phyloP scores from a whole-genome alignment of 2,329 filamentous ascomycete species.

The Xylariaceae sp. region DNA sequence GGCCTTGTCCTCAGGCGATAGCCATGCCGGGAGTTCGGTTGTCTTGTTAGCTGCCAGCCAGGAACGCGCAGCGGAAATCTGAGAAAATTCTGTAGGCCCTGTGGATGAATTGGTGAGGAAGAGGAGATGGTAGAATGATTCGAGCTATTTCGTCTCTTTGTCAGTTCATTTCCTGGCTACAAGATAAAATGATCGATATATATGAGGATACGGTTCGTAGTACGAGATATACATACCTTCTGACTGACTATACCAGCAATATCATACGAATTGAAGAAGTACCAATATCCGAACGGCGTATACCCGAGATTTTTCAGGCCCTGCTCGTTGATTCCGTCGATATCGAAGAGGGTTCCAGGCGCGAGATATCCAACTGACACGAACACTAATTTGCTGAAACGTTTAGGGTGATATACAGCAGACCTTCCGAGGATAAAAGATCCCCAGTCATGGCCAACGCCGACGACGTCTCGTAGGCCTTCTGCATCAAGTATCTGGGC shows the following conservation, averaged over 20 bases:
- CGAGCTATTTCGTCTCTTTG: background rate
- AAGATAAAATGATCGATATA: too few species aligned
- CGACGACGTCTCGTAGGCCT: background rate
- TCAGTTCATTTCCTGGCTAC: background rate
- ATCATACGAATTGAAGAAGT: conserved; percentile 9
- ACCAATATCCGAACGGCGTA: conserved; percentile 12
- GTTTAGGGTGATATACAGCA: background rate
- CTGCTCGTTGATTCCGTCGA: background rate
- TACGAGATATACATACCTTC: conserved; percentile 1
- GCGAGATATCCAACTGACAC: background rate
- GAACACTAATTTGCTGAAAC: conserved; percentile 9
- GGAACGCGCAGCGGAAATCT: background rate
- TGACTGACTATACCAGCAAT: background rate
- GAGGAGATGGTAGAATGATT: conserved; percentile 3
- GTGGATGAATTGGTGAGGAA: background rate
- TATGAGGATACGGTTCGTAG: background rate
- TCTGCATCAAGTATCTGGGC: conserved; percentile 10
- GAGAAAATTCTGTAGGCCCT: background rate
- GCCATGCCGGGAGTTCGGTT: conserved; percentile 3
- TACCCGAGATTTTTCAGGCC: background rate
- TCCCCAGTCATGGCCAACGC: conserved; percentile 13
- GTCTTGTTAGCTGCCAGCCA: conserved; percentile 9
- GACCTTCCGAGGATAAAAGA: background rate
- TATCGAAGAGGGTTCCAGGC: conserved; percentile 1
- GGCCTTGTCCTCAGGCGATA: conserved; percentile 1